Percentiles rank a stretch among this genome's conserved stretches.
Evolutionary conservation across 23 red algal species (phyloP).

Genomic region (Agarophyton chilense): DNA sequence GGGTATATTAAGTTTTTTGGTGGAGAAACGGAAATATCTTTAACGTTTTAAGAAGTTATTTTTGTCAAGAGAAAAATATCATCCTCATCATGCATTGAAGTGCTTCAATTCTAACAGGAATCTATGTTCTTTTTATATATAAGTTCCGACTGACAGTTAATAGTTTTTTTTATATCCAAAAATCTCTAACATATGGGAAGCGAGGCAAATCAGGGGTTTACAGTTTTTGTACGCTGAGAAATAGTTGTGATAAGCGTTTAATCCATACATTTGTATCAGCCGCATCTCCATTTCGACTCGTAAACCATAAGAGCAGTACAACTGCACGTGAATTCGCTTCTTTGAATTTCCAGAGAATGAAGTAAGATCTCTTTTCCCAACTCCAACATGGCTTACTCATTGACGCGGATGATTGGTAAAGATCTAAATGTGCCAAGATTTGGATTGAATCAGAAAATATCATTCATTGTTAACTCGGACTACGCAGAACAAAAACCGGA

Average conservation of each 20-base stretch:
- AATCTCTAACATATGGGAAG: background rate
- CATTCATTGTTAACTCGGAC: background rate
- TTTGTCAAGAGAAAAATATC: too few relatives aligned
- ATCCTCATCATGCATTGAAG: background rate
- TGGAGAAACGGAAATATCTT: too few relatives aligned
- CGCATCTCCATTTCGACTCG: slow-evolving; percentile 14
- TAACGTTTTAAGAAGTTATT: too few relatives aligned
- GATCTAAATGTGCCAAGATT: background rate
- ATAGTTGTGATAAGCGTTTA: slow-evolving; percentile 28
- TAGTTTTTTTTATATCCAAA: slow-evolving; percentile 9
- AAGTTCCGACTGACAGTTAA: background rate
- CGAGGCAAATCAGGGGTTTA: background rate
- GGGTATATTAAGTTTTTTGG: too few relatives aligned
- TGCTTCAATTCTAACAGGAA: background rate
- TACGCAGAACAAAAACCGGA: background rate
- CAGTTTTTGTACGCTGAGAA: slow-evolving; percentile 36
- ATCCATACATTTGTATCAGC: slow-evolving; percentile 34
- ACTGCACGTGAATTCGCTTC: slow-evolving; percentile 38
- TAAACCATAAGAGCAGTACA: slow-evolving; percentile 14
- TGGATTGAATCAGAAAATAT: background rate
- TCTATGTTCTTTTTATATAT: too few relatives aligned
- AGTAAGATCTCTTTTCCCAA: background rate
- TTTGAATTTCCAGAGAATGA: slow-evolving; percentile 35
- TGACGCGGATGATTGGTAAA: slow-evolving; percentile 4
- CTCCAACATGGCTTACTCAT: background rate